Percentiles rank a stretch among this genome's conserved stretches.
Conservation (phyloP, 768 basidiomycete species). For the Suillus lakei region DNA sequence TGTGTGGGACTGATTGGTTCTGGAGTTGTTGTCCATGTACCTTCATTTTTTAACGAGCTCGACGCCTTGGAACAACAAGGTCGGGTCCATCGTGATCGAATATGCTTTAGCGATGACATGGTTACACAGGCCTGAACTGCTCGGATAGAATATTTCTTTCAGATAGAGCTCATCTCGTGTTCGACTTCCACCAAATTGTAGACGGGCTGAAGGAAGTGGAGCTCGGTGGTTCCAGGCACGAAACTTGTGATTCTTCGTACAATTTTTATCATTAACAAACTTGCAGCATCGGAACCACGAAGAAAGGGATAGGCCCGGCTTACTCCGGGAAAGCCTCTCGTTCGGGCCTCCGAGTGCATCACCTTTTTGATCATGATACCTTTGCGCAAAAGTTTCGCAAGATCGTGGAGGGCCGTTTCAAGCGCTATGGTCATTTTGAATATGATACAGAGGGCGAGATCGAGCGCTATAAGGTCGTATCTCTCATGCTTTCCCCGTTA, state of each 20-base stretch:
- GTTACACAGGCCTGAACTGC: conserved; percentile 76
- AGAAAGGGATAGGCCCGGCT: conserved; percentile 97
- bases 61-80: conserved; percentile 87
- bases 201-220: conserved; percentile 99
- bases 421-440: conserved; percentile 97
- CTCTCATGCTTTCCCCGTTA: neutral
- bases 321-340: conserved; percentile 98
- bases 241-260: conserved; percentile 9
- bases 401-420: conserved; percentile 95
- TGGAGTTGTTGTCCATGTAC: conserved; percentile 96
- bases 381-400: conserved; percentile 94
- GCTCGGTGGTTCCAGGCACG: conserved; percentile 83
- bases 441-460: conserved; percentile 99
- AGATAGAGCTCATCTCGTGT: conserved; percentile 95
- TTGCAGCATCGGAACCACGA: conserved; percentile 92
- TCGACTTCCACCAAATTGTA: conserved; percentile 99
- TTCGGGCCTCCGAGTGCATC: conserved; percentile 94
- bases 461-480: conserved; percentile 78
- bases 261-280: neutral
- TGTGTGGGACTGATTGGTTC: conserved; percentile 90
- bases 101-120: conserved; percentile 9
- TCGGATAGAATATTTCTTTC: conserved; percentile 87
- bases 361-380: conserved; percentile 84
- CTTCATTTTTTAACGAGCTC: conserved; percentile 93
- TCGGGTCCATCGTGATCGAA: conserved; percentile 33